Conservation (phyloP, 305 asterid genomes). For the Fraxinus velutina region DNA sequence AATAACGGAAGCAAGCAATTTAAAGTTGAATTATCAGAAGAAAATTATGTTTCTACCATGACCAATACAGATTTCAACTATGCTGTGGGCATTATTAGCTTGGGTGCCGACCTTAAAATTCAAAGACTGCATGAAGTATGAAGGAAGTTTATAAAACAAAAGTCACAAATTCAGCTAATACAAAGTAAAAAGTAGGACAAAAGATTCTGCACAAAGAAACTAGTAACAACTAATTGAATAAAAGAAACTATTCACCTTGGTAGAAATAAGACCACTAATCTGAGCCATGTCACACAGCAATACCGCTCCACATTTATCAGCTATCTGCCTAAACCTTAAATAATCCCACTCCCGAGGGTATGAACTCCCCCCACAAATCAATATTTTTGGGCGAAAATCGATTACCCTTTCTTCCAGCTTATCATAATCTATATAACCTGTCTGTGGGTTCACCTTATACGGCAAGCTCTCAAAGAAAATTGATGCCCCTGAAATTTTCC, state of each 20-base stretch:
- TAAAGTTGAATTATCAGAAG: background rate
- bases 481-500: conserved; percentile 71
- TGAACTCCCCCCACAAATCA: conserved; percentile 89
- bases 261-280: conserved; percentile 85
- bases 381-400: conserved; percentile 79
- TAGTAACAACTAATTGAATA: background rate
- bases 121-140: background rate
- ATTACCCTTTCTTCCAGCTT: conserved; percentile 79
- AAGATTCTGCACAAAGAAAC: background rate
- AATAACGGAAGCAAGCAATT: background rate
- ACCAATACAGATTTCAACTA: background rate
- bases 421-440: conserved; percentile 73
- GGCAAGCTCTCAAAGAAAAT: conserved; percentile 77
- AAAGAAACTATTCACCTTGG: conserved; percentile 49
- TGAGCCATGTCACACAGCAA: conserved; percentile 93
- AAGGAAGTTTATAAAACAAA: background rate
- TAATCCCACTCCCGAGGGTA: conserved; percentile 93
- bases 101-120: background rate
- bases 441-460: conserved; percentile 68
- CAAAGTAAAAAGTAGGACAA: conserved; percentile 2
- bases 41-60: background rate
- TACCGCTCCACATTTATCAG: conserved; percentile 84
- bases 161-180: background rate
- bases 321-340: conserved; percentile 66
- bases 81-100: background rate